Conservation (phyloP, 306 rosid species). For the Canavalia gladiata region DNA sequence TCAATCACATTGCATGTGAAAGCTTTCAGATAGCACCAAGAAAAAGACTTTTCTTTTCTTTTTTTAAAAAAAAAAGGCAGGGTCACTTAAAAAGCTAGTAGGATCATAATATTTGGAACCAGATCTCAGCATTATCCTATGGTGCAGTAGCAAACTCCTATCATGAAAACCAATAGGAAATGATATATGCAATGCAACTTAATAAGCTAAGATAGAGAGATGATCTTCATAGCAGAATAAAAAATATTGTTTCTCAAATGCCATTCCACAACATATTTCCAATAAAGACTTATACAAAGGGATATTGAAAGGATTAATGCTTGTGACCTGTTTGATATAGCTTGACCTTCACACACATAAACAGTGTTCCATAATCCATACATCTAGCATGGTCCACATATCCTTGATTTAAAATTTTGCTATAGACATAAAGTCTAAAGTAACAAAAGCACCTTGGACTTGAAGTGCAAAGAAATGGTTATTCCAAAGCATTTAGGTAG, state of each 20-base stretch:
- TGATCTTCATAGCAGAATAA: constrained; percentile 6
- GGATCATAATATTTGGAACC: constrained; percentile 6
- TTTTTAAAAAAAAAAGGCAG: constrained; percentile 36
- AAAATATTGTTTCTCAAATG: constrained; percentile 2
- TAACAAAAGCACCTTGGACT: not conserved
- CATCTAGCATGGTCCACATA: not conserved
- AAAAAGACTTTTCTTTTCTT: not conserved
- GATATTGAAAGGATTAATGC: not conserved
- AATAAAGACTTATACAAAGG: constrained; percentile 20
- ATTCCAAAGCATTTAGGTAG: constrained; percentile 7
- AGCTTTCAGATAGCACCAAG: not conserved
- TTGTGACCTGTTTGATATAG: not conserved
- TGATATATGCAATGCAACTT: not conserved
- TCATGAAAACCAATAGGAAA: not conserved
- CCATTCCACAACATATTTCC: constrained; percentile 2
- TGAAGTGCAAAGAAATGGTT: not conserved
- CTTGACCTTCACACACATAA: not conserved
- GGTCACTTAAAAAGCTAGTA: not conserved
- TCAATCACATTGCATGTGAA: constrained; percentile 6
- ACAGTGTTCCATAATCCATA: not conserved
- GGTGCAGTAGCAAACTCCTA: not conserved
- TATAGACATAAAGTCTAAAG: constrained; percentile 6
- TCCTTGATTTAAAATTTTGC: constrained; percentile 3
- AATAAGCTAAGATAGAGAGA: not conserved
- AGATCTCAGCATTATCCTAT: not conserved